Evolutionary conservation across 495 filamentous ascomycete genomes (phyloP), one percentile per base, ranked within the genome.

Genomic region (Thermochaetoides thermophila): DNA sequence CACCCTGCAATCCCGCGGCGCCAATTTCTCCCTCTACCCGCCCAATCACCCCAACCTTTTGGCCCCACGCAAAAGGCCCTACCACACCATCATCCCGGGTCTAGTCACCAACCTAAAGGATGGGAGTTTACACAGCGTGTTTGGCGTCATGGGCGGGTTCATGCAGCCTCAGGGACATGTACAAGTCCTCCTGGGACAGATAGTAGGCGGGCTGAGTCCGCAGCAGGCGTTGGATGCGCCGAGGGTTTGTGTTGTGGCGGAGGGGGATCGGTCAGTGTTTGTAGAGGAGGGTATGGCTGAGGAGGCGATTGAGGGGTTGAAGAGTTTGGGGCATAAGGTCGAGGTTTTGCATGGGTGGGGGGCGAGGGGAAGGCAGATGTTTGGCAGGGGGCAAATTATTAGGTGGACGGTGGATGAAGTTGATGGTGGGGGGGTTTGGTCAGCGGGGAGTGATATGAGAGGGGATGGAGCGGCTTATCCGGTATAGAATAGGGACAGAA

Each of bases 131-230:
- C 79, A 94, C 48, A 74, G 71, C 24, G 82, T 93, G 0, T 92
- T 83, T 43, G 91, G 89, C 29, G 85, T 94, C 30, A 96, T 96
- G 89, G 89, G 89, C 39, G 89, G 89, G 20, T 94, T 86, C 57
- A 96, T 97, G 91, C 89, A 97, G 62, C 89, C 89, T 0, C 89
- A 96, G 61, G 89, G 89, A 7, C 89, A 97, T 48, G 82, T 96
- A 10, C 89, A 97, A 55, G 84, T 95, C 2, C 57, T 97, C 32
- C 66, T 96, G 6, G 93, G 92, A 37, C 83, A 91, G 73, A 55
- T 92, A 3, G 74, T 79, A 0, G 93, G 89, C 51, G 73, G 74
- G n/a, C 66, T 81, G 44, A 77, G 71, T 35, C 84, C 85, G 18
- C 89, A 97, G 63, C 75, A 78, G 20, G 87, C 91, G 27, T 64